Conservation (phyloP, 352 stramenopile species). For the Globisporangium orthogonon region DNA sequence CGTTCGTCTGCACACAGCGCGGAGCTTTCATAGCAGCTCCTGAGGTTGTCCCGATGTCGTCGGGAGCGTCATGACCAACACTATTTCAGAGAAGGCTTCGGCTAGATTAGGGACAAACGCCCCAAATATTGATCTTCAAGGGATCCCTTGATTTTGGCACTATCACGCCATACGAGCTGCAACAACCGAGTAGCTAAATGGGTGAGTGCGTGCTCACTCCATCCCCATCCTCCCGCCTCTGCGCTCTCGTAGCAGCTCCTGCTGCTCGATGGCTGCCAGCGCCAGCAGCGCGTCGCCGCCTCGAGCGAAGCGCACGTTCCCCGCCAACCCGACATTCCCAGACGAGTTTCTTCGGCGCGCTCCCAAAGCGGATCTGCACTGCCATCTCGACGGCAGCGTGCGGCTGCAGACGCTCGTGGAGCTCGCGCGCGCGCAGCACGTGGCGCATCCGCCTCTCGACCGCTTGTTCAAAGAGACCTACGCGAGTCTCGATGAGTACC, state of each 20-base stretch:
- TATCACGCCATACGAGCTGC: too few relatives aligned
- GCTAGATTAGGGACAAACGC: too few relatives aligned
- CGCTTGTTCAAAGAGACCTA: constrained; percentile 84
- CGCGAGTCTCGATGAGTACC: constrained; percentile 75
- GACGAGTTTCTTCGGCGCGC: constrained; percentile 67
- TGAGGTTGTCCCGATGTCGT: too few relatives aligned
- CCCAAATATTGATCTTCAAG: too few relatives aligned
- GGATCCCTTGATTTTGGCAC: too few relatives aligned
- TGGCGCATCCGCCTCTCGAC: constrained; percentile 77
- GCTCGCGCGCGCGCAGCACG: constrained; percentile 58
- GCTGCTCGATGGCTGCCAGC: neutral
- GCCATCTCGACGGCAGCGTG: constrained; percentile 82
- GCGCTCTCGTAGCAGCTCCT: neutral
- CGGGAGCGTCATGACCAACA: too few relatives aligned
- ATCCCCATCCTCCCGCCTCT: too few relatives aligned
- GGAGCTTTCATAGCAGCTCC: neutral
- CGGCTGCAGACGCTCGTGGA: constrained; percentile 81
- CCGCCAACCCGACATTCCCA: constrained; percentile 46
- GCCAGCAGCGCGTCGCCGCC: neutral
- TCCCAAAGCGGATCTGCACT: constrained; percentile 84
- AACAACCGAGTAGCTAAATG: too few relatives aligned
- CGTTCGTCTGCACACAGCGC: too few relatives aligned
- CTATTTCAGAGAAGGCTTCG: too few relatives aligned
- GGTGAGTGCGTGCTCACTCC: too few relatives aligned
- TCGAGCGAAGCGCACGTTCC: constrained; percentile 21